These are phyloP conservation scores for Microbotryomycetes sp. DNA, from an alignment of 1,284 basidiomycete genomes.

Conservation along the genomic window DNA sequence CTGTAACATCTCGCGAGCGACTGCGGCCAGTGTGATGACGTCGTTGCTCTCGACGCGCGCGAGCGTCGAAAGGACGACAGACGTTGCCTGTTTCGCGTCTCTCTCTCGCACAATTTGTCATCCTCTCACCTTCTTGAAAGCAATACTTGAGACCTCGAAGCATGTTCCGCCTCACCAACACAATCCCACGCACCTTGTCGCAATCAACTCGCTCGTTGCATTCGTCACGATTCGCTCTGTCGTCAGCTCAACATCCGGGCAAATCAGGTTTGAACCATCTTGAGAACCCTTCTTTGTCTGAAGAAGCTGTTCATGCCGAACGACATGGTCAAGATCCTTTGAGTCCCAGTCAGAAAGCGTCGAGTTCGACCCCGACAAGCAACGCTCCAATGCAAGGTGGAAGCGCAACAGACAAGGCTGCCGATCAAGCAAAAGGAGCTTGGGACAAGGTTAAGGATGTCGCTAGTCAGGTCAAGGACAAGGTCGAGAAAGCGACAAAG, in stretches of 20 bases:
- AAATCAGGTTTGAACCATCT: constrained; percentile 21
- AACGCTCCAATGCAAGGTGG: neutral
- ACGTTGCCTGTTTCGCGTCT: no score
- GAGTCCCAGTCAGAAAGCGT: neutral
- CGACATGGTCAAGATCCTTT: constrained; percentile 15
- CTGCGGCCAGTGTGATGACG: no score
- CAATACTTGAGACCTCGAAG: no score
- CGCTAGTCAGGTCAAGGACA: neutral
- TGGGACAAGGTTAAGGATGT: constrained; percentile 5
- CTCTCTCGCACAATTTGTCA: no score
- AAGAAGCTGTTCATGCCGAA: constrained; percentile 28
- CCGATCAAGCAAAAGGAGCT: neutral
- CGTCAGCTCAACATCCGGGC: constrained; percentile 20
- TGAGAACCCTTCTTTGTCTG: constrained; percentile 19
- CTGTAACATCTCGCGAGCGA: no score
- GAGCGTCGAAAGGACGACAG: no score
- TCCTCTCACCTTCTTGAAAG: no score
- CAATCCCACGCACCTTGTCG: no score
- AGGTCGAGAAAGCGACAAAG: neutral
- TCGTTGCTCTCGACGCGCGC: no score
- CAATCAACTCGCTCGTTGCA: no score
- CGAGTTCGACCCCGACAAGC: neutral
- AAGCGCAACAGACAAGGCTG: neutral
- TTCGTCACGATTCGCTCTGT: neutral
- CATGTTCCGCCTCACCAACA: no score